phyloP scores from a whole-genome alignment of 768 basidiomycete species.

The Podaxis sp. region DNA sequence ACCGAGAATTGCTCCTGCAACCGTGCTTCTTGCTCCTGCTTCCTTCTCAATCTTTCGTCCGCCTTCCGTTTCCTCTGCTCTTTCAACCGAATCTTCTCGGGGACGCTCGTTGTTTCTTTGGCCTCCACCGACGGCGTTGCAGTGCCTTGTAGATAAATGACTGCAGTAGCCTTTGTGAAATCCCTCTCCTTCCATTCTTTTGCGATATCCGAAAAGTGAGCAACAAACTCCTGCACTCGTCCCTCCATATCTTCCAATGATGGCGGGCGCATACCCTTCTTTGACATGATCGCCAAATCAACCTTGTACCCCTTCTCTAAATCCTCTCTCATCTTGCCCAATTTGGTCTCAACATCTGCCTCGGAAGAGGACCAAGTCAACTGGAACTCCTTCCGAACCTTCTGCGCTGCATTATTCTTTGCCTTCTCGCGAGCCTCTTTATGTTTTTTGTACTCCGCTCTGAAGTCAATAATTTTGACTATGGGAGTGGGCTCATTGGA shows the following conservation, averaged over 20 bases:
- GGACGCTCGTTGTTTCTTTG: slow-evolving; percentile 6
- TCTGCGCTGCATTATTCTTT: slow-evolving; percentile 26
- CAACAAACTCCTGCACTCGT: slow-evolving; percentile 39
- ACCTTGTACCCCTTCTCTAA: slow-evolving; percentile 59
- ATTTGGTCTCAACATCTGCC: slow-evolving; percentile 63
- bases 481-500: slow-evolving; percentile 33
- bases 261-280: slow-evolving; percentile 37
- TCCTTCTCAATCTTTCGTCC: slow-evolving; percentile 16
- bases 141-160: slow-evolving; percentile 41
- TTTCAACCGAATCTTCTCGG: slow-evolving; percentile 12
- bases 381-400: slow-evolving; percentile 61
- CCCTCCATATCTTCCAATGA: slow-evolving; percentile 33
- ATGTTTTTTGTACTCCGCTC: slow-evolving; percentile 33
- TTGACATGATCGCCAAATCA: slow-evolving; percentile 50
- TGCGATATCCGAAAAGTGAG: slow-evolving; percentile 41
- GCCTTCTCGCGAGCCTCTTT: slow-evolving; percentile 32
- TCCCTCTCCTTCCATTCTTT: slow-evolving; percentile 49
- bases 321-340: slow-evolving; percentile 51
- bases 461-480: slow-evolving; percentile 53
- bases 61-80: slow-evolving; percentile 12
- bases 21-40: background rate
- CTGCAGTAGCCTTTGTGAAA: slow-evolving; percentile 30
- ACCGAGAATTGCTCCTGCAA: background rate
- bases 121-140: slow-evolving; percentile 8
- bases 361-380: slow-evolving; percentile 61